A percentile compares a stretch with the other conserved stretches of the same genome.
Evolutionary conservation across 331 rosid genomes (phyloP).

Genomic region (Acacia concinna): DNA sequence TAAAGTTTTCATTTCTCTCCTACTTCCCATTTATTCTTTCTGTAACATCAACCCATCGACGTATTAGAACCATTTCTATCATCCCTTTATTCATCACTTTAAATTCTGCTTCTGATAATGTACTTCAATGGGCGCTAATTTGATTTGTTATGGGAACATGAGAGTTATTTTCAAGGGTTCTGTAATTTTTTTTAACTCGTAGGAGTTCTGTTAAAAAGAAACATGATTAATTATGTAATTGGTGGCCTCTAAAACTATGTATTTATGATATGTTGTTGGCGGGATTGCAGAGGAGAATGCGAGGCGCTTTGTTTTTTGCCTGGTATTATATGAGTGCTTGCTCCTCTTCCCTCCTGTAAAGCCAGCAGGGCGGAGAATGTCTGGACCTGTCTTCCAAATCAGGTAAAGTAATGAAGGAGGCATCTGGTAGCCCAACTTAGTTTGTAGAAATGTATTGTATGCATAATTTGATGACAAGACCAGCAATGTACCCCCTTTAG

Average conservation of each 20-base stretch:
- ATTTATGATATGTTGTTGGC: not conserved
- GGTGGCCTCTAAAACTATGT: not conserved
- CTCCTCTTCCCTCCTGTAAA: slow-evolving; percentile 37
- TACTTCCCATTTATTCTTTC: not conserved
- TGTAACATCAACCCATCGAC: not conserved
- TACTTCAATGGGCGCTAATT: too few relatives aligned
- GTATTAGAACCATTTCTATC: not conserved
- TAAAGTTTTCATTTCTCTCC: not conserved
- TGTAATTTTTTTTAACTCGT: too few relatives aligned
- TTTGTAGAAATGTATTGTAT: not conserved
- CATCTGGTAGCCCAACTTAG: not conserved
- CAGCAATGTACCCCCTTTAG: not conserved
- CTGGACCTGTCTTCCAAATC: slow-evolving; percentile 50
- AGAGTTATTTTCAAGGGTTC: too few relatives aligned
- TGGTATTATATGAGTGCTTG: slow-evolving; percentile 61
- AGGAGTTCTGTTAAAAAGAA: too few relatives aligned
- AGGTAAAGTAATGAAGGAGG: slow-evolving; percentile 36
- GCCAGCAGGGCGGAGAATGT: slow-evolving; percentile 41
- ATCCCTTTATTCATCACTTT: not conserved
- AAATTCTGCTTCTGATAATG: not conserved
- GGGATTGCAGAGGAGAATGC: slow-evolving; percentile 52
- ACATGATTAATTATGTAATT: not conserved
- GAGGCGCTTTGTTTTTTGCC: slow-evolving; percentile 46
- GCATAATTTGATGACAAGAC: not conserved
- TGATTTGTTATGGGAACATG: too few relatives aligned